Conservation (phyloP, 139 green algal genomes). For the Eudorina sp. region DNA sequence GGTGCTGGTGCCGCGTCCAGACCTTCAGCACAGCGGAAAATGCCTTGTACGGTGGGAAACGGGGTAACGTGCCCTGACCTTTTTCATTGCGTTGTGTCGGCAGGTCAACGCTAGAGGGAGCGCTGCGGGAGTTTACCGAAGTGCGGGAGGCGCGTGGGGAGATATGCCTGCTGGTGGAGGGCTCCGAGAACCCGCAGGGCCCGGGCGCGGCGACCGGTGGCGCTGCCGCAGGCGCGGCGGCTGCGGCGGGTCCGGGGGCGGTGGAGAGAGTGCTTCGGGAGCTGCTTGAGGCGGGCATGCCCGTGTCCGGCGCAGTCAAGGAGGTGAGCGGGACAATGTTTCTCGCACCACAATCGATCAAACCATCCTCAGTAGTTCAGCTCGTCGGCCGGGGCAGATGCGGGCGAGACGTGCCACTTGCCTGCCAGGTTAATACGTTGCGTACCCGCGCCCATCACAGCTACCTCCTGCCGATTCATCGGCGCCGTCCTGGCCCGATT, state of each 20-base stretch:
- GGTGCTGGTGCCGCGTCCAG: too few relatives aligned
- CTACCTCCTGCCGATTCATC: not conserved
- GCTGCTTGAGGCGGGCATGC: conserved; percentile 35
- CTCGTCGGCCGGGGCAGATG: too few relatives aligned
- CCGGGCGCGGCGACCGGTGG: not conserved
- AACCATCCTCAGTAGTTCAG: too few relatives aligned
- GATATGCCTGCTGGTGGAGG: conserved; percentile 82
- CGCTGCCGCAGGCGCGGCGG: not conserved
- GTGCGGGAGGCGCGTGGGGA: conserved; percentile 68
- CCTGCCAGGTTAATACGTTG: not conserved
- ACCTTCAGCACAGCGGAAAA: too few relatives aligned
- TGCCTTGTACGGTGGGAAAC: too few relatives aligned
- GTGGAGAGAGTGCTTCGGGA: conserved; percentile 48
- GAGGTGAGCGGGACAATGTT: too few relatives aligned
- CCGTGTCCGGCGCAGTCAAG: conserved; percentile 46
- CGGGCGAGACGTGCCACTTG: not conserved
- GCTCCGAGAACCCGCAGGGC: not conserved
- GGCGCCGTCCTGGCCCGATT: not conserved
- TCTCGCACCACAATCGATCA: too few relatives aligned
- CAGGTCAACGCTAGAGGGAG: conserved; percentile 49
- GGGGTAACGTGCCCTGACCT: too few relatives aligned
- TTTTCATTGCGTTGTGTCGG: not conserved
- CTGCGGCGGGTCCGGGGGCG: not conserved
- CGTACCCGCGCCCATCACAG: not conserved
- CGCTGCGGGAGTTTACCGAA: conserved; percentile 36